Evolutionary conservation across 2,329 filamentous ascomycete genomes (phyloP).

Genomic region (Kalaharituber pfeilii): DNA sequence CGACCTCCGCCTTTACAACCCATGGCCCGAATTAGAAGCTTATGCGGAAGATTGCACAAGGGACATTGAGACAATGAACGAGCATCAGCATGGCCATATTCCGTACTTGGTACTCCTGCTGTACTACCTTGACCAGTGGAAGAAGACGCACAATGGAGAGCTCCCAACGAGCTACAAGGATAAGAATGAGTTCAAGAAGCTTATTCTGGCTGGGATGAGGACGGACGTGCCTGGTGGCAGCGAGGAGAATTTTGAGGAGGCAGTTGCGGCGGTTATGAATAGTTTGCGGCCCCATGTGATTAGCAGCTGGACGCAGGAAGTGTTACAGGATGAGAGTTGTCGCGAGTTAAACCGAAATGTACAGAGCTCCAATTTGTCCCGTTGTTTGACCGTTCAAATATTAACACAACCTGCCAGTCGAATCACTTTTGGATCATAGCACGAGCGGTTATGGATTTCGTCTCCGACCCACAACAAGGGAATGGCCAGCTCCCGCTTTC

Average conservation of each 20-base stretch:
- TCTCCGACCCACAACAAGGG: background rate
- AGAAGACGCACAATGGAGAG: slow-evolving; percentile 46
- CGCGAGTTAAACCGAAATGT: slow-evolving; percentile 28
- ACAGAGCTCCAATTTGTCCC: slow-evolving; percentile 6
- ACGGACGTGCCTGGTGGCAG: slow-evolving; percentile 63
- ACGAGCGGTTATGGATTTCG: slow-evolving; percentile 56
- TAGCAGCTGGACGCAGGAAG: slow-evolving; percentile 51
- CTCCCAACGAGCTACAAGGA: slow-evolving; percentile 62
- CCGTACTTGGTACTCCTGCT: slow-evolving; percentile 73
- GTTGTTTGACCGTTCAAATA: slow-evolving; percentile 18
- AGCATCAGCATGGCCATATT: slow-evolving; percentile 78
- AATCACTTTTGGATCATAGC: slow-evolving; percentile 81
- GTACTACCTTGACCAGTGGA: slow-evolving; percentile 70
- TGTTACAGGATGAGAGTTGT: slow-evolving; percentile 55
- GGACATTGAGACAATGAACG: slow-evolving; percentile 48
- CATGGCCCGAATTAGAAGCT: slow-evolving; percentile 64
- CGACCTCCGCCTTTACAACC: slow-evolving; percentile 65
- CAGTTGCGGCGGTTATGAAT: slow-evolving; percentile 70
- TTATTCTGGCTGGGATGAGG: slow-evolving; percentile 50
- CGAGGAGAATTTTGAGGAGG: slow-evolving; percentile 96
- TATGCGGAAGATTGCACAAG: slow-evolving; percentile 51
- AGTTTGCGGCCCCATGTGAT: slow-evolving; percentile 54
- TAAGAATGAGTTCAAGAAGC: slow-evolving; percentile 63
- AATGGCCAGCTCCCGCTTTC: slow-evolving; percentile 64
- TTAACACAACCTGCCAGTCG: slow-evolving; percentile 25